Conservation (phyloP, 306 rosid genomes). For the Begonia peltatifolia region DNA sequence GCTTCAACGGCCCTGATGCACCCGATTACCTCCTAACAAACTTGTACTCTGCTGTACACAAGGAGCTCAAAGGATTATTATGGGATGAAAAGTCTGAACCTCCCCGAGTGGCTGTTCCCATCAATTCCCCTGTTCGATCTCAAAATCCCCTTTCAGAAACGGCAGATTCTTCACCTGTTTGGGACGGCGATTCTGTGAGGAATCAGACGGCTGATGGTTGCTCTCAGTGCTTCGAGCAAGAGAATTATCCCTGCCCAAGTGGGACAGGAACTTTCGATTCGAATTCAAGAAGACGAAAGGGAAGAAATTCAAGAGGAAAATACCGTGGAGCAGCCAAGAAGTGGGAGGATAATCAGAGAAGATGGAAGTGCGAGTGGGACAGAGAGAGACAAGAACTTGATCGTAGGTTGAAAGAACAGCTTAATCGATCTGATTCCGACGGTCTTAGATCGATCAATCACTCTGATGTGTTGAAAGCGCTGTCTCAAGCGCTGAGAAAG, state of each 20-base stretch:
- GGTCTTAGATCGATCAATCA: slow-evolving; percentile 31
- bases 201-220: slow-evolving; percentile 31
- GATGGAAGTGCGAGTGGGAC: slow-evolving; percentile 98
- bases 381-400: slow-evolving; percentile 81
- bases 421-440: slow-evolving; percentile 28
- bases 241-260: slow-evolving; percentile 37
- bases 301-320: slow-evolving; percentile 25
- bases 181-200: slow-evolving; percentile 17
- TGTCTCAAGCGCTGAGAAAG: slow-evolving; percentile 62
- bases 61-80: slow-evolving; percentile 25
- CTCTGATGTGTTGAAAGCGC: slow-evolving; percentile 70
- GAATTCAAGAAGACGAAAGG: slow-evolving; percentile 15
- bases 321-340: slow-evolving; percentile 44
- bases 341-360: slow-evolving; percentile 77
- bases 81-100: slow-evolving; percentile 58
- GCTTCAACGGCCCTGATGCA: neutral
- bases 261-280: slow-evolving; percentile 31
- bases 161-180: slow-evolving; percentile 12
- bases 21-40: neutral
- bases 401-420: slow-evolving; percentile 61
- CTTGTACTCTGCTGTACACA: neutral
- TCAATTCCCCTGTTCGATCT: slow-evolving; percentile 16
- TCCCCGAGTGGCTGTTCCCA: slow-evolving; percentile 11
- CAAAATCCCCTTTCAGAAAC: slow-evolving; percentile 18
- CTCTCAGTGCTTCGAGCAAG: slow-evolving; percentile 46